phyloP scores from a whole-genome alignment of 2,329 filamentous ascomycete species.

The Diaporthe humulicola region DNA sequence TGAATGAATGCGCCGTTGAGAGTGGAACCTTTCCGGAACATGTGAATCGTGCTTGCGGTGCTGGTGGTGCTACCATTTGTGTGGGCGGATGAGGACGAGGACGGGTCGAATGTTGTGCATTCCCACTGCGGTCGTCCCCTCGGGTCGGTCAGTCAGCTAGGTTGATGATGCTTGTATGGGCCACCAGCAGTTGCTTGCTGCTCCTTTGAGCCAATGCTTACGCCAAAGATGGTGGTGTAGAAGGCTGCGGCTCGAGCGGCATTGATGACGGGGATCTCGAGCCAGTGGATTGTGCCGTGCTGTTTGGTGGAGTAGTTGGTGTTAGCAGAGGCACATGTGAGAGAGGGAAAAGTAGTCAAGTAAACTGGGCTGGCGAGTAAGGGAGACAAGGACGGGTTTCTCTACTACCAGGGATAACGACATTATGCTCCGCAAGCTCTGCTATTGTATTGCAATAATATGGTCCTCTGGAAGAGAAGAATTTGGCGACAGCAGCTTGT shows the following conservation, averaged over 20 bases:
- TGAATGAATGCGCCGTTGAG: slow-evolving; percentile 50
- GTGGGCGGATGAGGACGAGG: slow-evolving; percentile 29
- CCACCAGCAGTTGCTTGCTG: not conserved
- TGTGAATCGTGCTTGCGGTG: slow-evolving; percentile 49
- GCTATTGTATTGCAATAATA: not conserved
- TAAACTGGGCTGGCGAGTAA: not conserved
- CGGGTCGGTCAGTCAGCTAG: not conserved
- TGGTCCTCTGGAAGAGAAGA: not conserved
- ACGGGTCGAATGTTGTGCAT: slow-evolving; percentile 43
- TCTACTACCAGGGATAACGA: not conserved
- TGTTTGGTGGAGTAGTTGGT: not conserved
- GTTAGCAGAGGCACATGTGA: not conserved
- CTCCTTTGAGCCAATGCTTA: not conserved
- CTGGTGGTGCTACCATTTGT: slow-evolving; percentile 40
- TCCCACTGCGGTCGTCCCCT: slow-evolving; percentile 45
- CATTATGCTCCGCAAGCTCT: not conserved
- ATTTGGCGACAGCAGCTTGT: not conserved
- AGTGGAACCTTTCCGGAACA: slow-evolving; percentile 49
- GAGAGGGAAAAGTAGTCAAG: not conserved
- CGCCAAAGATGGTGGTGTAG: slow-evolving; percentile 52
- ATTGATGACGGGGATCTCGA: slow-evolving; percentile 54
- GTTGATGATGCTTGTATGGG: not conserved
- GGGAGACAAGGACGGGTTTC: not conserved
- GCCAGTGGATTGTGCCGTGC: slow-evolving; percentile 54
- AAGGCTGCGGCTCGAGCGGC: slow-evolving; percentile 52